Base-by-base conservation (phyloP, 2,329 filamentous ascomycete genomes). In the Ceratocystis cubensis region DNA sequence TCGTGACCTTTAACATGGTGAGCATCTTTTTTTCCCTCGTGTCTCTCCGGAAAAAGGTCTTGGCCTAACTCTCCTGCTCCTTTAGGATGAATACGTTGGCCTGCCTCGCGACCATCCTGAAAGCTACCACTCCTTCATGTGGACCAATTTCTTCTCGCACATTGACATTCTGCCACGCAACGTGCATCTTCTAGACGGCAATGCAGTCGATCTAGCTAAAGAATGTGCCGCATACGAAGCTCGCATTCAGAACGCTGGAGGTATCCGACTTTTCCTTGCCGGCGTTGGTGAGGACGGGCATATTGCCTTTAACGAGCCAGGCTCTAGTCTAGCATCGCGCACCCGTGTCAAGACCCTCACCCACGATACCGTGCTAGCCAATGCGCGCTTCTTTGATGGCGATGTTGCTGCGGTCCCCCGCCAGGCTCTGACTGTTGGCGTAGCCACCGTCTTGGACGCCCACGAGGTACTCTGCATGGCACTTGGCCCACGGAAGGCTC, bases 91-190 rank as follows among this genome's bases (percentile, higher is more conserved):
- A 77, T 95, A 95, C 73, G 88, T 94, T 70, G 88, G 88, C 67
- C 83, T 95, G 69, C 87, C 89, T 44, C 85, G 88, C 72, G 88
- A 92, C 71, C 89, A 95, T 74, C 86, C 89, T 13, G 86, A 94
- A 75, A 91, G 87, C 72, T 95, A 95, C 77, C 90, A 95, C 78
- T 89, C 86, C 70, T 95, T 94, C 79, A 94, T 95, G 90, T 95
- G 91, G 83, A 89, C 88, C 76, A 82, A 94, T 77, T 91, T 95
- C 80, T 95, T 95, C 80, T 89, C 88, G 56, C 89, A 84, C 71
- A 86, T 94, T 71, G 89, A 95, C 73, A 87, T 94, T 71, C 83
- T 86, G 70, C 90, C 90, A 4, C 82, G 83, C 72, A 92, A 93
- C 74, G 90, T 94, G 73, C 86, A 95, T 77, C 91, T 94, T 72